Evolutionary conservation across 768 basidiomycete genomes (phyloP), one percentile per base, ranked within the genome.

Genomic region (Kwoniella botswanensis): DNA sequence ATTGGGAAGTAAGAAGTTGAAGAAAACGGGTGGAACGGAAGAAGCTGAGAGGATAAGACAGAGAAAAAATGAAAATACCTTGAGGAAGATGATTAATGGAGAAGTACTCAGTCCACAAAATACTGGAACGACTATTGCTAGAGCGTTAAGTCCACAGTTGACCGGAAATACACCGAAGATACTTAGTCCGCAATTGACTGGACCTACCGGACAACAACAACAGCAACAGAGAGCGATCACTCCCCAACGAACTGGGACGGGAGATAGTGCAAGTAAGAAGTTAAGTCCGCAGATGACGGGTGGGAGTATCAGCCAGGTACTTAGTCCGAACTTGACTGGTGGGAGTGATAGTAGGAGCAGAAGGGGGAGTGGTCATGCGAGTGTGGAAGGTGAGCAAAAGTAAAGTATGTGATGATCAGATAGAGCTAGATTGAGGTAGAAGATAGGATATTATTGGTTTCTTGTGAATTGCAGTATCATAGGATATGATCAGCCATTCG

Each of bases 11-110:
- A 92, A 92, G 87, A 94, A 91, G 85, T 85, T 99, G 82, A 93
- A 89, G 87, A 91, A 94, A 92, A 99, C 95, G 18, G 96, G 95
- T 29, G 95, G 94, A 15, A 91, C 93, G 24, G 93, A 95, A 83
- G 93, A 96, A 85, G 88, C 86, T 24, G 96, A 99, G 85, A 87
- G 96, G 67, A 87, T 95, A 75, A 86, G 95, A 76, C 91, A 94
- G 86, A 89, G 89, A 81, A 86, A 89, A 83, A 93, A 92, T 79
- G 94, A 94, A 64, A 83, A 89, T 85, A 90, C 93, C 22, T 85
- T 98, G 74, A 94, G 91, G 85, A 92, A 92, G 41, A 96, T 98
- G 93, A 94, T 94, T 71, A 75, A 54, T 26, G 56, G 61, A 2
- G 64, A 54, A 12, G 64, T 53, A 21, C 35, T 26, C n/a, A 12